These are phyloP conservation scores for Nepenthes alata DNA, from an alignment of 179 eudicot species.

Conservation along the genomic window DNA sequence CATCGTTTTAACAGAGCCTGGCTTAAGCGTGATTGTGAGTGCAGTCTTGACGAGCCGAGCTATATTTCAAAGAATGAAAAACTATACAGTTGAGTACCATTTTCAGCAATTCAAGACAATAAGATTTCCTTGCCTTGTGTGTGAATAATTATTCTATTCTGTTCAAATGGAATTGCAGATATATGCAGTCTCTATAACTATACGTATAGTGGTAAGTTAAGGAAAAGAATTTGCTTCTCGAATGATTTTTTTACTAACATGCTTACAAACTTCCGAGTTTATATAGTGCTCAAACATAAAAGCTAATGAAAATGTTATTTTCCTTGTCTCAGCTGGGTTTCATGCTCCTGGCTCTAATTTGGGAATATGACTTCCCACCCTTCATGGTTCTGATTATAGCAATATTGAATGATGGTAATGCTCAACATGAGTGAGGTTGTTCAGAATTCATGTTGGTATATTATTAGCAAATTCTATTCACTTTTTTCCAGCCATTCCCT, in stretches of 20 bases:
- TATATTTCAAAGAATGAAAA: conserved; percentile 71
- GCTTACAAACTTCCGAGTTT: no score
- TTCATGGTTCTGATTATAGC: conserved; percentile 82
- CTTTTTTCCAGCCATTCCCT: no score
- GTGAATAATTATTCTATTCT: not conserved
- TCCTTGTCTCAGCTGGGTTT: conserved; percentile 50
- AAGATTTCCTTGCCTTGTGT: not conserved
- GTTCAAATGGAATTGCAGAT: conserved; percentile 33
- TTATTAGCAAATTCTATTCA: no score
- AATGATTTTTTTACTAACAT: not conserved
- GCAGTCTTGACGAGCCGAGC: conserved; percentile 79
- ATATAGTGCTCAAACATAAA: not conserved
- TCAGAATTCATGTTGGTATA: no score
- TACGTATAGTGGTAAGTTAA: conserved; percentile 58
- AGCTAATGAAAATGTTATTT: not conserved
- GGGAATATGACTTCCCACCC: conserved; percentile 83
- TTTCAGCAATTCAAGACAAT: not conserved
- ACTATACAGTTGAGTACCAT: conserved; percentile 39
- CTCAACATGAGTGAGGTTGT: not conserved
- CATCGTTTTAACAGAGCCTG: conserved; percentile 66
- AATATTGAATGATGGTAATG: conserved; percentile 66
- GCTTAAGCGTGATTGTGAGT: conserved; percentile 63
- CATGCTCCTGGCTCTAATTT: conserved; percentile 56
- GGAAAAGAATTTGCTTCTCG: not conserved
- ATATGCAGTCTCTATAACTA: conserved; percentile 72